Percentiles rank a stretch among this genome's conserved stretches.
These are phyloP conservation scores for Mimosa bimucronata DNA, from an alignment of 306 rosid genomes.

Conservation along the genomic window DNA sequence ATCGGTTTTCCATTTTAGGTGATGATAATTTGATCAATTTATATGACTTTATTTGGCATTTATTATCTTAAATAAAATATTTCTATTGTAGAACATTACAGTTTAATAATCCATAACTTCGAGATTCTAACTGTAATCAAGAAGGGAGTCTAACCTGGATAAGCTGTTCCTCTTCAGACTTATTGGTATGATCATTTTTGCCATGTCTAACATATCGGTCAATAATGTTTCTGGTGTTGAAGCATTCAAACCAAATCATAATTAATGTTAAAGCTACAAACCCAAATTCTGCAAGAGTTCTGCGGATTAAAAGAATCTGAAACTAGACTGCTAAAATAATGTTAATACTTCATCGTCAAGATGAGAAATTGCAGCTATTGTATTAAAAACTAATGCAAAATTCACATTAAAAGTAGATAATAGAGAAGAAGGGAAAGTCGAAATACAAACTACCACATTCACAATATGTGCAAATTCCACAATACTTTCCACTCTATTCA, in stretches of 20 bases:
- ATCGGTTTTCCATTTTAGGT: background rate
- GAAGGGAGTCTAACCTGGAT: conserved; percentile 48
- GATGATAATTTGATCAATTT: background rate
- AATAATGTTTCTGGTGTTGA: conserved; percentile 51
- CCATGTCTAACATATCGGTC: conserved; percentile 40
- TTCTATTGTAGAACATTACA: background rate
- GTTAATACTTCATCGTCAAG: background rate
- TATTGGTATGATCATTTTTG: conserved; percentile 36
- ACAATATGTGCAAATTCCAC: no score
- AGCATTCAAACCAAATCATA: conserved; percentile 23
- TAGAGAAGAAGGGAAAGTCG: background rate
- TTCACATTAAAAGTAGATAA: background rate
- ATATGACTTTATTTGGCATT: background rate
- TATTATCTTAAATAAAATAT: background rate
- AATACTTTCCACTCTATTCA: background rate
- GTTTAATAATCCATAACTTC: background rate
- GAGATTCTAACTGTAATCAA: background rate
- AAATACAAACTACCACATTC: background rate
- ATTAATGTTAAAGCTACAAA: background rate
- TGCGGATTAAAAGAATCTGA: background rate
- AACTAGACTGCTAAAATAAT: background rate
- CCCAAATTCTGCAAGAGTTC: background rate
- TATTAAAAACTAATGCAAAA: background rate
- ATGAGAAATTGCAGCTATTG: background rate
- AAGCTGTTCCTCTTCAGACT: conserved; percentile 30